A percentile compares a stretch with the other conserved stretches of the same genome.
phyloP scores from a whole-genome alignment of 192 early-diverging fungal genomes.

The Bifiguratus adelaidae region DNA sequence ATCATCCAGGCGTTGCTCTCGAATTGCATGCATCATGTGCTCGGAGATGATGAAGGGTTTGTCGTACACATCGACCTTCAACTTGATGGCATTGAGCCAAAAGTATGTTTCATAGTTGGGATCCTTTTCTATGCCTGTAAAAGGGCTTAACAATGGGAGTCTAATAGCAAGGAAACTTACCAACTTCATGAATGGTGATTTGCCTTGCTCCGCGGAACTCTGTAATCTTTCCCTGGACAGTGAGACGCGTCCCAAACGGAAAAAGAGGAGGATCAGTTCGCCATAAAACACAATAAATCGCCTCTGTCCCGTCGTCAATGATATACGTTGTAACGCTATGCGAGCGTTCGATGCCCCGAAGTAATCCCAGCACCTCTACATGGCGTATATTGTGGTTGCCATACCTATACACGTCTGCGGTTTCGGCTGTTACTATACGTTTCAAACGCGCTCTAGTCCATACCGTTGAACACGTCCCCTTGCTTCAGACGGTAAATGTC shows the following conservation, averaged over 20 bases:
- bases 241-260: background rate
- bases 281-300: background rate
- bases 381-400: background rate
- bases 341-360: background rate
- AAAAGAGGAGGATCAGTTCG: background rate
- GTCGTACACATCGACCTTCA: background rate
- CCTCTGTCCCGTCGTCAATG: background rate
- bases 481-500: background rate
- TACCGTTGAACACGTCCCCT: no score
- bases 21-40: no score
- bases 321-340: background rate
- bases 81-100: background rate
- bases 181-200: background rate
- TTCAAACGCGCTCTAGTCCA: no score
- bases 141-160: no score
- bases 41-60: background rate
- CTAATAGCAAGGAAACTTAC: background rate
- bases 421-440: no score
- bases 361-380: background rate
- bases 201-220: background rate
- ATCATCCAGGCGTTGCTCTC: no score
- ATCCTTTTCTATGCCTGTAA: background rate
- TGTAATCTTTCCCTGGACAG: background rate
- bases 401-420: background rate
- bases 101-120: background rate